Base-by-base conservation (phyloP, 805 yeast genomes). In the Cyberlindnera americana region DNA sequence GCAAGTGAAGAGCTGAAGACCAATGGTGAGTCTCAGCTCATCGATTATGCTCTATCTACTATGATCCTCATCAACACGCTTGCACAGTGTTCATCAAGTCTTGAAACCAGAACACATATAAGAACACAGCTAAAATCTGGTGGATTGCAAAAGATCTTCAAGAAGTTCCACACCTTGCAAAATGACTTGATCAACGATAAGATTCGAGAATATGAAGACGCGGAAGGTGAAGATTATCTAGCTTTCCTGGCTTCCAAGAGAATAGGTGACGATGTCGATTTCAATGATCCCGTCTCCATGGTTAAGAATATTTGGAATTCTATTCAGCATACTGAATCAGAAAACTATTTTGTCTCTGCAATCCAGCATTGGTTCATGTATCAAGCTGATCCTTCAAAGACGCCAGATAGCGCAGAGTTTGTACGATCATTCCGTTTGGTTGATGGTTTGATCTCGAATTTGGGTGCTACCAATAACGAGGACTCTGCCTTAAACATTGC, bases 1-100 rank as follows among this genome's bases (percentile, higher is more conserved):
- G 95, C 96, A 0, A 81, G 87, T 43, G 93, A 83, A 9, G 97
- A 91, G 49, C 72, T 78, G 38, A 80, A 78, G 43, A 52, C 58
- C 5, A 70, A 71, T 35, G 72, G 78, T 19, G 91, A 85, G 54
- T 72, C 71, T 39, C 76, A 79, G 40, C 64, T 87, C 19, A 64
- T 74, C 44, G 95, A 89, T 41, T 90, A 85, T 59, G 72, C 83
- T 13, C 62, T 82, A 35, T 70, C 85, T 3, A 79, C 95, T 0
- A 66, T 88, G 67, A 72, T 85, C 28, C 68, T 91, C 29, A 66
- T 88, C 24, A 79, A 81, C 50, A 78, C 88, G 1, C 68, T 90
- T 15, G 69, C 72, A 67, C 48, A 77, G 54, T 43, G 61, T 49
- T 50, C 60, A 47, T 29, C 52, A 43, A 53, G 54, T 43, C 52